Base-by-base conservation (phyloP, 2,329 filamentous ascomycete genomes). In the Fusarium musae region DNA sequence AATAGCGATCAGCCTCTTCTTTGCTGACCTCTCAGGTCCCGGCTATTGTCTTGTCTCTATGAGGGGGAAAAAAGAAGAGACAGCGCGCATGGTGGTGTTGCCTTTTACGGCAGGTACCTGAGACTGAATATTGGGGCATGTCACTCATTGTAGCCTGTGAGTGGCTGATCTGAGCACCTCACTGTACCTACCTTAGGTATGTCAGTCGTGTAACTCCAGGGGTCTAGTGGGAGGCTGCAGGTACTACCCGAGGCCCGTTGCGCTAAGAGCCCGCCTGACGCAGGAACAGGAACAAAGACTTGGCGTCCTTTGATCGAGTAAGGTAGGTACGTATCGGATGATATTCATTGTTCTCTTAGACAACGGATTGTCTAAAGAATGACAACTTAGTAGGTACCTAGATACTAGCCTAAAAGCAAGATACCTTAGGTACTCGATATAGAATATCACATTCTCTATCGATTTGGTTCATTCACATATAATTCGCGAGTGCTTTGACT, bases 211-310 rank as follows among this genome's bases (percentile, higher is more conserved):
- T 44, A 28, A 49, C 47, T 70, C 39, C 66, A 74, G 70, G 63
- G 66, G 49, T 63, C 58, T 37, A 46, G 30, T 47, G 40, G 40
- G 21, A 71, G 26, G 67, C 58, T 73, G 61, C 69, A 75, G 65
- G 50, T 60, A 49, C 59, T 68, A 75, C 34, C 62, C 72, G 69
- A 75, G 59, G 42, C 72, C 60, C 61, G 59, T 67, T 69, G 63
- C 73, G 65, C 73, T 75, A 76, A 70, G 56, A 60, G 46, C 57
- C 60, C 63, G 59, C 70, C 68, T 63, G 74, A 77, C 40, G 75
- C 75, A 77, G 75, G 75, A 77, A 77, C 75, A 66, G 66, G 69
- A 66, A 75, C 72, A 66, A 19, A 63, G 58, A 23, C 56, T 60
- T 60, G 66, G 66, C 66, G 39, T 30, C 21, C 34, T 56, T 56